These are phyloP conservation scores for Diaporthe aspalathi DNA, from an alignment of 2,329 filamentous ascomycete species.

Conservation along the genomic window DNA sequence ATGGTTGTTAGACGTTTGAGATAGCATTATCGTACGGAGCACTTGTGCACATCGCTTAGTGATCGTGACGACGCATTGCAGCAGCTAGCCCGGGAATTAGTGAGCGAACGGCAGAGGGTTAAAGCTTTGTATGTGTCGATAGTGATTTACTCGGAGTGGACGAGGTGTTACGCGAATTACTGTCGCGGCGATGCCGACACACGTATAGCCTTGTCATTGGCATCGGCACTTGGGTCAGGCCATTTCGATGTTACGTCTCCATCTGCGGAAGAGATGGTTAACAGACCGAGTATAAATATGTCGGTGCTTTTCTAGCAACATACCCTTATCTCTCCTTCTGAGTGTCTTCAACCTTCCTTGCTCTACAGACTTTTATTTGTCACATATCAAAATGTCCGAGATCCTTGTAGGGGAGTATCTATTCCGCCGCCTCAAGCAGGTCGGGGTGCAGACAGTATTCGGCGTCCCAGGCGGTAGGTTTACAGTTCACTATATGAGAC, in stretches of 20 bases:
- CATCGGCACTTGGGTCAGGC: too few relatives aligned
- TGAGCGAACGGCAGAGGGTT: neutral
- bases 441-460: conserved; percentile 61
- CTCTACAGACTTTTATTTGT: neutral
- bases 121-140: neutral
- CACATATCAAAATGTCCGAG: conserved; percentile 38
- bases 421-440: conserved; percentile 60
- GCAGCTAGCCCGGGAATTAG: neutral
- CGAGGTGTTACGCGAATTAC: too few relatives aligned
- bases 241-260: too few relatives aligned
- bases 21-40: neutral
- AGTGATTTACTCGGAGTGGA: too few relatives aligned
- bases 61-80: neutral
- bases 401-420: conserved; percentile 61
- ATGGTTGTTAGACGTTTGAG: neutral
- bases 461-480: conserved; percentile 57
- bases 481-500: neutral
- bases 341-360: too few relatives aligned
- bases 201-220: too few relatives aligned
- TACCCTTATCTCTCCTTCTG: too few relatives aligned
- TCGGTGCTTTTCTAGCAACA: neutral
- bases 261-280: neutral
- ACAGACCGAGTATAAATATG: neutral
- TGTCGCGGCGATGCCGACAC: too few relatives aligned
- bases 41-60: neutral